A percentile compares a stretch with the other conserved stretches of the same genome.
These are phyloP conservation scores for Globisporangium okanoganense DNA, from an alignment of 352 stramenopile species.

Conservation along the genomic window DNA sequence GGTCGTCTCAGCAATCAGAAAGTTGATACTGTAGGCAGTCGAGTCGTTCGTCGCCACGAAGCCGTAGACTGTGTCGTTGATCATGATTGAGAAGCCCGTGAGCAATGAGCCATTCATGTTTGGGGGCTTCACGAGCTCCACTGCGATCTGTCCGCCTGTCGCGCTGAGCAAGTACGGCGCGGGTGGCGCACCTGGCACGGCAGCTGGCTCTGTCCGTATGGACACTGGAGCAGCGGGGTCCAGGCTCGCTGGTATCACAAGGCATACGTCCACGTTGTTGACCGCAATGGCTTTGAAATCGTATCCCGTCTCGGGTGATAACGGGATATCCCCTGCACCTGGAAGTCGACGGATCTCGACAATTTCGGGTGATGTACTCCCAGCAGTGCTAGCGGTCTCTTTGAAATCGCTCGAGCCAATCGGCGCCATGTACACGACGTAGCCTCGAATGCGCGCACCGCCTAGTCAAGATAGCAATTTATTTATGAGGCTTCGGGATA, in stretches of 20 bases:
- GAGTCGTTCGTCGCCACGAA: slow-evolving; percentile 22
- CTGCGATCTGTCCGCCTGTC: slow-evolving; percentile 42
- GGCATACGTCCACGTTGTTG: slow-evolving; percentile 42
- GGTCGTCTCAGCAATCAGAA: slow-evolving; percentile 22
- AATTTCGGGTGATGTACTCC: slow-evolving; percentile 9
- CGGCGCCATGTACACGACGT: slow-evolving; percentile 47
- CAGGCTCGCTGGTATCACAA: slow-evolving; percentile 20
- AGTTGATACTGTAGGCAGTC: slow-evolving; percentile 21
- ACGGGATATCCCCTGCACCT: slow-evolving; percentile 12
- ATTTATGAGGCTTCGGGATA: too few species aligned
- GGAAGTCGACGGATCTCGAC: slow-evolving; percentile 37
- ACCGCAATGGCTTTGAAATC: slow-evolving; percentile 50
- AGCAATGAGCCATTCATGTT: slow-evolving; percentile 54
- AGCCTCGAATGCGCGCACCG: slow-evolving; percentile 44
- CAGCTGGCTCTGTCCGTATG: slow-evolving; percentile 23
- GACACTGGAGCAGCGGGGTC: slow-evolving; percentile 13
- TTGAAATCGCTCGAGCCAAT: slow-evolving; percentile 27
- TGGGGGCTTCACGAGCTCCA: slow-evolving; percentile 37
- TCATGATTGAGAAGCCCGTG: slow-evolving; percentile 36
- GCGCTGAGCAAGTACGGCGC: slow-evolving; percentile 42
- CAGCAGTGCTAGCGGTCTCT: slow-evolving; percentile 32
- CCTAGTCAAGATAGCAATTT: slow-evolving; percentile 18
- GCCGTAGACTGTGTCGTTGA: slow-evolving; percentile 19
- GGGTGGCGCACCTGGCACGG: slow-evolving; percentile 35
- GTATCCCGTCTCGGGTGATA: slow-evolving; percentile 36